Conservation (phyloP, 352 stramenopile species). For the Nothophytophthora sp. region DNA sequence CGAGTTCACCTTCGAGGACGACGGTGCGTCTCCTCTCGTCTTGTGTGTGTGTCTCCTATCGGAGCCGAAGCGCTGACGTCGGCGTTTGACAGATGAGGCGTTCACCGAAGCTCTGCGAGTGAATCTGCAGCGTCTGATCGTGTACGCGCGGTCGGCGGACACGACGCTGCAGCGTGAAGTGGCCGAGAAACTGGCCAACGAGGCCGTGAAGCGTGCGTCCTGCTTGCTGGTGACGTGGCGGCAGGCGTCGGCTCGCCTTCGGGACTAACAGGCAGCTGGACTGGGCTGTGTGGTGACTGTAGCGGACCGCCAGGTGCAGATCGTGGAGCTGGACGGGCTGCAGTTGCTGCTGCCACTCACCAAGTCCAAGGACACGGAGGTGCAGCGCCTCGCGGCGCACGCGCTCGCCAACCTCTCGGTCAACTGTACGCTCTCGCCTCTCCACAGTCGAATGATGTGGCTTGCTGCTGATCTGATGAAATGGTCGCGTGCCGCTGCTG, state of each 20-base stretch:
- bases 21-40: constrained; percentile 33
- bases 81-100: constrained; percentile 59
- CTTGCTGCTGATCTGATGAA: not conserved
- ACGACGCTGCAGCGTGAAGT: constrained; percentile 90
- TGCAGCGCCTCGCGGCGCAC: constrained; percentile 93
- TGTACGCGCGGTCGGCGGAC: constrained; percentile 92
- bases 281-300: constrained; percentile 1
- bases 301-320: constrained; percentile 94
- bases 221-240: no score
- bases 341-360: constrained; percentile 93
- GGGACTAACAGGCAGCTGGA: no score
- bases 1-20: constrained; percentile 83
- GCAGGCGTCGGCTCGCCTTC: no score
- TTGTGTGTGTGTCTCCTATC: constrained; percentile 1
- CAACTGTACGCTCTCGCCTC: constrained; percentile 86
- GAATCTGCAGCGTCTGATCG: constrained; percentile 92
- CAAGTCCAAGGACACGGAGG: constrained; percentile 91
- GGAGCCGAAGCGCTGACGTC: not conserved
- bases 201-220: constrained; percentile 93
- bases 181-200: constrained; percentile 94
- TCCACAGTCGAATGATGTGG: no score
- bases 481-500: not conserved
- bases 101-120: constrained; percentile 89
- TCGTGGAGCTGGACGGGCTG: constrained; percentile 93
- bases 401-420: constrained; percentile 95